Evolutionary conservation across 179 eudicot genomes (phyloP).

Genomic region (Camellia oleifera): DNA sequence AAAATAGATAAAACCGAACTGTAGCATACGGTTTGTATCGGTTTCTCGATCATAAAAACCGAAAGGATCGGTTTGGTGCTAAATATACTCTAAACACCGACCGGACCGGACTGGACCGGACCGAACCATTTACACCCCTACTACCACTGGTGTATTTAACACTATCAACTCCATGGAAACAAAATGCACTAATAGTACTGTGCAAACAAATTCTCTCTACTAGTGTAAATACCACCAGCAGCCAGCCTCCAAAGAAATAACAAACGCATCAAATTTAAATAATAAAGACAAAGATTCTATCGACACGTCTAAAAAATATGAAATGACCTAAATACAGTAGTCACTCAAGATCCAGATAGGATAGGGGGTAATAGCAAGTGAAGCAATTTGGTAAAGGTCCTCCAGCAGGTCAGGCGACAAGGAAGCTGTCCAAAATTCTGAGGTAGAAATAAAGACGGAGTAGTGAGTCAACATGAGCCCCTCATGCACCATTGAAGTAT

Average conservation of each 20-base stretch:
- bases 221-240: neutral
- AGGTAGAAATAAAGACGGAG: neutral
- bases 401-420: neutral
- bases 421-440: neutral
- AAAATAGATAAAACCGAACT: no score
- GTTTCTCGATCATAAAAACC: no score
- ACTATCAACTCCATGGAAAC: neutral
- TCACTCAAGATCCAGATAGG: no score
- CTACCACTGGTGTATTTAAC: neutral
- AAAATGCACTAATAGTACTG: neutral
- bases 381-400: neutral
- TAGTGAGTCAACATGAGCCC: neutral
- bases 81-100: no score
- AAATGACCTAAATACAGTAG: neutral
- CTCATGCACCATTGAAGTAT: neutral
- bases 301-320: neutral
- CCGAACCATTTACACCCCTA: no score
- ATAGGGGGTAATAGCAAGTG: no score
- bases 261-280: neutral
- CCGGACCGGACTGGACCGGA: no score
- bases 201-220: neutral
- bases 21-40: no score
- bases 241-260: neutral
- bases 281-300: neutral
- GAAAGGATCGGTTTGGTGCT: no score